Conservation (phyloP, 1,284 basidiomycete genomes). For the Phenoliferia sp. region DNA sequence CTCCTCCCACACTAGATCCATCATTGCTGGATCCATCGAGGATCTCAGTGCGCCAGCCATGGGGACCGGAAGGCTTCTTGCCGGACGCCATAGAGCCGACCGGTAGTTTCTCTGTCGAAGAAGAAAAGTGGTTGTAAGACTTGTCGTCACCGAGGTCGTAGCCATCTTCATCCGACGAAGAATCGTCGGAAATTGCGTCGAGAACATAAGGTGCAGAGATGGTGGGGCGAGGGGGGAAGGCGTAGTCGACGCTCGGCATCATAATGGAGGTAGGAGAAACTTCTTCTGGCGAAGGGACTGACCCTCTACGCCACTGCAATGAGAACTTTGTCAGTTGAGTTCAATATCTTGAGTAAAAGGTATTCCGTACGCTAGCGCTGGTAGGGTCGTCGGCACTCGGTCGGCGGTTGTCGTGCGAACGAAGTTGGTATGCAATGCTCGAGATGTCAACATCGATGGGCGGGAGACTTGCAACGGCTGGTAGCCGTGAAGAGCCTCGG, state of each 20-base stretch:
- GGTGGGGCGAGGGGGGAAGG: not conserved
- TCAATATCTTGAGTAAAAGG: not conserved
- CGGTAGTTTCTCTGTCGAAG: not conserved
- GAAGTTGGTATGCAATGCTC: slow-evolving; percentile 25
- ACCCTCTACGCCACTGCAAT: no score
- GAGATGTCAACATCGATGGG: slow-evolving; percentile 14
- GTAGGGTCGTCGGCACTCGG: slow-evolving; percentile 11
- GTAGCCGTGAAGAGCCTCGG: not conserved
- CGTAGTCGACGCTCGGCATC: not conserved
- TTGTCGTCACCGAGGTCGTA: not conserved
- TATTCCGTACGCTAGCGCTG: slow-evolving; percentile 5
- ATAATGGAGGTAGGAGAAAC: not conserved
- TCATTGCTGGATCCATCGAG: slow-evolving; percentile 10
- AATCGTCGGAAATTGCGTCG: not conserved
- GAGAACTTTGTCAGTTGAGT: no score
- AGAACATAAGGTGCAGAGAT: not conserved
- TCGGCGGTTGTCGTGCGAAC: slow-evolving; percentile 21
- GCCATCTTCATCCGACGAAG: not conserved
- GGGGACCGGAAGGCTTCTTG: not conserved
- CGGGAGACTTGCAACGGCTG: not conserved
- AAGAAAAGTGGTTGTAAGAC: not conserved
- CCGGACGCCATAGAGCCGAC: not conserved
- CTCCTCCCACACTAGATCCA: slow-evolving; percentile 6
- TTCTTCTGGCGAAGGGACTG: no score
- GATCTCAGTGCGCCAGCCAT: slow-evolving; percentile 26